Base-by-base conservation (phyloP, 2,329 filamentous ascomycete genomes). In the Ophiostoma sp. region DNA sequence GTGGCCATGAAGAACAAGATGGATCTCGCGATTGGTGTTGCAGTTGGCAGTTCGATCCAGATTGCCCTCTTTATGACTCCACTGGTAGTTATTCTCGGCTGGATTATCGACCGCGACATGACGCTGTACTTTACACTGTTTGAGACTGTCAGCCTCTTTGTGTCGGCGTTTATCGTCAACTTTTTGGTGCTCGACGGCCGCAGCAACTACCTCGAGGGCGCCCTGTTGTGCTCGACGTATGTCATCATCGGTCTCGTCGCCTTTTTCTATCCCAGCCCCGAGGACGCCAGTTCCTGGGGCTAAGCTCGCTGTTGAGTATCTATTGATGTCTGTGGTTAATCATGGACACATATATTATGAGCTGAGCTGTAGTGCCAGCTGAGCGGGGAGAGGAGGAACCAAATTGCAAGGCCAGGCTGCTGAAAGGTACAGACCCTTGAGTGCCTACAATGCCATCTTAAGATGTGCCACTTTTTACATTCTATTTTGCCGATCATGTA, bases 51-150 rank as follows among this genome's bases (percentile, higher is more conserved):
- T 73, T 89, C 86, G 67, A 91, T 92, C 74, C 89, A 92, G 79
- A 91, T 92, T 77, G 86, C 89, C 17, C 81, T 92, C 8, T 89
- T 91, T 76, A 83, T 91, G 68, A 91, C 89, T 4, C 89, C 89
- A 0, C 80, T 91, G 23, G 84, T 91, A 41, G 89, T 92, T 41
- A 86, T 91, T 33, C 81, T 91, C 27, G 89, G 89, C n/a, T 92
- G 89, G 89, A 85, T 84, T 72, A 85, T 91, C 78, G 80, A 83
- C 72, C 85, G 85, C 72, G 83, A 88, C n/a, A 91, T 92, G 88
- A 86, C 90, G 36, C 84, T 96, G 44, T 93, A 94, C 81, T 96
- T 96, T 79, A 92, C 92, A 72, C 85, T 93, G 67, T 96, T 96
- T 79, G 92, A 96, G 84, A 96, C 92, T 0, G 90, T 95, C 31